These are phyloP conservation scores for Blastobotrys chiropterorum DNA, from an alignment of 805 yeast genomes.

Conservation along the genomic window DNA sequence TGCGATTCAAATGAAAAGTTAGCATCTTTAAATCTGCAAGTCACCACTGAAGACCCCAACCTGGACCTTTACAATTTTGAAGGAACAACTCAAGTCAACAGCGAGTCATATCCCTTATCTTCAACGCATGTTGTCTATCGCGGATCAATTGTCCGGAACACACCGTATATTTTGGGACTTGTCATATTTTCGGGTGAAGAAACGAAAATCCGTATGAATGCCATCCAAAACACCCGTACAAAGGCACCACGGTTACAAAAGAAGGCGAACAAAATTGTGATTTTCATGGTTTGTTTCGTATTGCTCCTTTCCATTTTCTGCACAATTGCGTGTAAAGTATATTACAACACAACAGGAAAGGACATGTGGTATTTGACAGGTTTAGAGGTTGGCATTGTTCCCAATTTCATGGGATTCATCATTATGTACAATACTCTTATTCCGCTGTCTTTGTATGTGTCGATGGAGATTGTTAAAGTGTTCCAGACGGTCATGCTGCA, in stretches of 20 bases:
- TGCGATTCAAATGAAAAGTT: slow-evolving; percentile 46
- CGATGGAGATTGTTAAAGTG: slow-evolving; percentile 91
- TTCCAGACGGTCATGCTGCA: slow-evolving; percentile 77
- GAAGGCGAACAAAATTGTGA: slow-evolving; percentile 74
- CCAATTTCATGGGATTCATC: slow-evolving; percentile 90
- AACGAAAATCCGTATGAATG: slow-evolving; percentile 92
- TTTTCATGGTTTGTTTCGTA: slow-evolving; percentile 84
- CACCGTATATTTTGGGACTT: slow-evolving; percentile 64
- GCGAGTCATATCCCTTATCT: slow-evolving; percentile 52
- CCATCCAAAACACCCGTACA: slow-evolving; percentile 78
- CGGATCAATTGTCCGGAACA: slow-evolving; percentile 85
- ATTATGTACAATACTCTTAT: slow-evolving; percentile 97
- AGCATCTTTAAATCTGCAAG: slow-evolving; percentile 36
- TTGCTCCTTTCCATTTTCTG: slow-evolving; percentile 68
- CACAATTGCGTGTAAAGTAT: slow-evolving; percentile 66
- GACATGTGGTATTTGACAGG: slow-evolving; percentile 68
- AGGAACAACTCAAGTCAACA: slow-evolving; percentile 44
- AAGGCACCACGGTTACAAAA: slow-evolving; percentile 90
- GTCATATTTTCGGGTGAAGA: slow-evolving; percentile 95
- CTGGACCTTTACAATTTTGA: slow-evolving; percentile 86
- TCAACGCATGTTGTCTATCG: slow-evolving; percentile 82
- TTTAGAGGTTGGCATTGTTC: slow-evolving; percentile 75
- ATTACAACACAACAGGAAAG: slow-evolving; percentile 35
- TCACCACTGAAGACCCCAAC: slow-evolving; percentile 87
- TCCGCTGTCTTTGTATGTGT: slow-evolving; percentile 89